These are phyloP conservation scores for Graphiopsis chlorocephala DNA, from an alignment of 2,329 filamentous ascomycete genomes.

Conservation along the genomic window DNA sequence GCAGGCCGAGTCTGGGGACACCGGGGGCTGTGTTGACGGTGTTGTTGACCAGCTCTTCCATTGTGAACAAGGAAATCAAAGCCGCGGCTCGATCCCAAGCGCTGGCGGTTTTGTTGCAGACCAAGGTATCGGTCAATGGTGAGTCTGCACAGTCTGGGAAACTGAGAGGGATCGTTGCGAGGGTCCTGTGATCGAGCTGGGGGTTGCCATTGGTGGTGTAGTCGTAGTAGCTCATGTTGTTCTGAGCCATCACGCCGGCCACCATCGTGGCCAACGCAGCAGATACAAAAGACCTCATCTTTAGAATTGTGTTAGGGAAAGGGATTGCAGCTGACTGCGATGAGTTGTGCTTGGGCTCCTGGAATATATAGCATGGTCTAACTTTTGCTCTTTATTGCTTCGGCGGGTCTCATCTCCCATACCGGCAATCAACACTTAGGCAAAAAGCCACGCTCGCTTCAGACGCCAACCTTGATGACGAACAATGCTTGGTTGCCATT, in stretches of 20 bases:
- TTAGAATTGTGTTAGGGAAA: not conserved
- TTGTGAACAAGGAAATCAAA: constrained; percentile 10
- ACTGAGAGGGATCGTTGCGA: constrained; percentile 8
- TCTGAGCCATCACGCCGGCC: not conserved
- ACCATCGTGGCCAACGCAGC: not conserved
- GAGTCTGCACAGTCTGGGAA: constrained; percentile 2
- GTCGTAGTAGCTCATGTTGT: constrained; percentile 14
- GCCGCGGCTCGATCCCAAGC: constrained; percentile 8
- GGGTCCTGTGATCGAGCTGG: constrained; percentile 2
- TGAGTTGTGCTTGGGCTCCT: not conserved
- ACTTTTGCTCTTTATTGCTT: not conserved
- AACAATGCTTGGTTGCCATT: not conserved
- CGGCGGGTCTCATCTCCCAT: not conserved
- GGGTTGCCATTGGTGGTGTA: constrained; percentile 12
- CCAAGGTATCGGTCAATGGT: not conserved
- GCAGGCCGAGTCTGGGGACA: constrained; percentile 53
- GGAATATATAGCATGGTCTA: not conserved
- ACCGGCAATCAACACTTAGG: constrained; percentile 3
- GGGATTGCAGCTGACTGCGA: not conserved
- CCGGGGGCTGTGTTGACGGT: constrained; percentile 48
- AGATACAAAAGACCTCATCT: not conserved
- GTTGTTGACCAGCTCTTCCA: constrained; percentile 32
- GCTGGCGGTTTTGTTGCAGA: constrained; percentile 10
- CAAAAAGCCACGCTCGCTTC: constrained; percentile 9
- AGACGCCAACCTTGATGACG: not conserved